phyloP scores from a whole-genome alignment of 805 yeast species.

The Candida silvatica region DNA sequence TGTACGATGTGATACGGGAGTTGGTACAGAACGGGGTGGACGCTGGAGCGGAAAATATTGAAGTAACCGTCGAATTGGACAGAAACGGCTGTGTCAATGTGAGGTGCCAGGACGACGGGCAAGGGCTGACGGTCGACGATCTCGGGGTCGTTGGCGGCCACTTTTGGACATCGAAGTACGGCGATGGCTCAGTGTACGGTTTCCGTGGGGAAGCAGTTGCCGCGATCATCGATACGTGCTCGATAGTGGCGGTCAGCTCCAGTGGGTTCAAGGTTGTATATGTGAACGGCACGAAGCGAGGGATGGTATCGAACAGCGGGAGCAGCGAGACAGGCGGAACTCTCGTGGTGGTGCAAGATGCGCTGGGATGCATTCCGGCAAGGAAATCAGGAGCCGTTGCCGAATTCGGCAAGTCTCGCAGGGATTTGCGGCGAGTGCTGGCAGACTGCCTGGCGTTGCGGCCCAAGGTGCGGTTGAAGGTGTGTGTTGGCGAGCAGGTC shows the following conservation, averaged over 20 bases:
- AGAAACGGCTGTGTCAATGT: constrained; percentile 18
- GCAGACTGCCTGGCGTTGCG: too few relatives aligned
- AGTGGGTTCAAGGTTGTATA: constrained; percentile 13
- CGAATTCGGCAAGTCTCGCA: too few relatives aligned
- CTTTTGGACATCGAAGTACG: constrained; percentile 49
- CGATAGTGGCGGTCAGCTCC: constrained; percentile 40
- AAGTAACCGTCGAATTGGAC: constrained; percentile 13
- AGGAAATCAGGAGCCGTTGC: too few relatives aligned
- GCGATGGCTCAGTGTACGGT: constrained; percentile 42
- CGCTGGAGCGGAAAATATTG: constrained; percentile 35
- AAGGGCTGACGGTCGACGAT: constrained; percentile 49
- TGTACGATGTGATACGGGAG: constrained; percentile 37
- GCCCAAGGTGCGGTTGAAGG: too few relatives aligned
- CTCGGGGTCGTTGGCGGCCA: constrained; percentile 36
- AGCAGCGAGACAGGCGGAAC: background rate
- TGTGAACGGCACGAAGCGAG: constrained; percentile 7
- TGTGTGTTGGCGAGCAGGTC: too few relatives aligned
- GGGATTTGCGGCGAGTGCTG: too few relatives aligned
- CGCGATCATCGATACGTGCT: constrained; percentile 37
- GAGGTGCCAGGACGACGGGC: constrained; percentile 60
- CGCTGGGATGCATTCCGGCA: constrained; percentile 1
- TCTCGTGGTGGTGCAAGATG: background rate
- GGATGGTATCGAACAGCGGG: constrained; percentile 1
- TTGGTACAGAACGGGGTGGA: constrained; percentile 49
- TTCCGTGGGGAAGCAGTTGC: constrained; percentile 68